Percentiles rank a stretch among this genome's conserved stretches.
Evolutionary conservation across 257 asterid species (phyloP).

Genomic region (Solanum acaule): DNA sequence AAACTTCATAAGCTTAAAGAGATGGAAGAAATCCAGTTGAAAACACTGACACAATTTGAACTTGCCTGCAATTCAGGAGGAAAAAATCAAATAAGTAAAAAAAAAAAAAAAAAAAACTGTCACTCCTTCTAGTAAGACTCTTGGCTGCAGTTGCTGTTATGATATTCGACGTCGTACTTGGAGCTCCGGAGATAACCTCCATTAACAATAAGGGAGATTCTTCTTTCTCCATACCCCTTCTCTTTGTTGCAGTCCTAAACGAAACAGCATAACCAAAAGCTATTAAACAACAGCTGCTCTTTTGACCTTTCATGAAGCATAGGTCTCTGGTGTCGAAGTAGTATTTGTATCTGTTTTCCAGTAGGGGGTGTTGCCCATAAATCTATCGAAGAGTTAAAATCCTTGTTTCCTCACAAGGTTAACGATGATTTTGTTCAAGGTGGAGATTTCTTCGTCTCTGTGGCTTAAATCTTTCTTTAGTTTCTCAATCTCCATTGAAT

Average conservation of each 20-base stretch:
- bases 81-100: neutral
- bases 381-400: conserved; percentile 21
- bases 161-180: neutral
- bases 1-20: neutral
- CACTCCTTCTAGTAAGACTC: neutral
- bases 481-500: conserved; percentile 43
- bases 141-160: neutral
- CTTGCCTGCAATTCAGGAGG: neutral
- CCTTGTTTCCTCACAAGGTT: conserved; percentile 76
- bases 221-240: neutral
- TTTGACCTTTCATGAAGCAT: neutral
- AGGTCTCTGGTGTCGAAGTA: neutral
- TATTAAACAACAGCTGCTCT: neutral
- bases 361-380: neutral
- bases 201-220: neutral
- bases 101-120: too few relatives aligned
- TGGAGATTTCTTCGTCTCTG: conserved; percentile 60
- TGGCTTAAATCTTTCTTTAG: conserved; percentile 45
- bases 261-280: neutral
- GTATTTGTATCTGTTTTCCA: neutral
- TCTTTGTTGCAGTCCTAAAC: neutral
- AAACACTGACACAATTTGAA: neutral
- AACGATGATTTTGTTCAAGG: conserved; percentile 54
- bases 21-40: neutral
- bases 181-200: neutral